Percentiles rank a stretch among this genome's conserved stretches.
These are phyloP conservation scores for Sarocladiaceae sp. DNA, from an alignment of 2,329 filamentous ascomycete genomes.

Conservation along the genomic window DNA sequence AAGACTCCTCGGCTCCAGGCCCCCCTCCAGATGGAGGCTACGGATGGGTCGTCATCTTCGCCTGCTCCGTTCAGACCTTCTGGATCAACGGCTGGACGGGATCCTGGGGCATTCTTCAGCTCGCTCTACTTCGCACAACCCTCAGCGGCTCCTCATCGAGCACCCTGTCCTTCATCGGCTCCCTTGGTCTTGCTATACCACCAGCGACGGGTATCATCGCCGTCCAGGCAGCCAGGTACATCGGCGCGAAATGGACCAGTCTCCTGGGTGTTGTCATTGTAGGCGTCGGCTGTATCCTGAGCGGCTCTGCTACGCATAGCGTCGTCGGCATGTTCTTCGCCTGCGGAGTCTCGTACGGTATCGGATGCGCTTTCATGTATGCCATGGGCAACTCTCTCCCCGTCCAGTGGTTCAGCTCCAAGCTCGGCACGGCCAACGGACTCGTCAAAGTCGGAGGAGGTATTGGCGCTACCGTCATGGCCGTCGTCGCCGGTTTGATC, in stretches of 20 bases:
- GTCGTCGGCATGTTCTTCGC: conserved; percentile 11
- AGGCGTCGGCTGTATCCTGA: conserved; percentile 4
- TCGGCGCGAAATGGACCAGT: conserved; percentile 9
- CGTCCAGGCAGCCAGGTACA: conserved; percentile 1
- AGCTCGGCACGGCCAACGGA: conserved; percentile 13
- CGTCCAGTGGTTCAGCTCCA: conserved; percentile 12
- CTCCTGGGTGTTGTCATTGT: conserved; percentile 6
- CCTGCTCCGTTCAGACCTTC: conserved; percentile 11
- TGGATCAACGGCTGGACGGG: conserved; percentile 11
- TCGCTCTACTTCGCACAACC: conserved; percentile 3
- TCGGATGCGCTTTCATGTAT: conserved; percentile 12
- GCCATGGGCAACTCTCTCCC: conserved; percentile 12
- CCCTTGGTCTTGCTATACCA: conserved; percentile 10
- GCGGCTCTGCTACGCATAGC: conserved; percentile 9
- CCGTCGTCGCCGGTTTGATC: conserved; percentile 10
- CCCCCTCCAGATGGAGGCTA: conserved; percentile 11
- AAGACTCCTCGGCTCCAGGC: no score
- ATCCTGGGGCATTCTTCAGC: conserved; percentile 12
- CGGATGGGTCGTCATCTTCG: conserved; percentile 11
- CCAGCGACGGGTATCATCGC: conserved; percentile 9
- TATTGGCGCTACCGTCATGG: conserved; percentile 13
- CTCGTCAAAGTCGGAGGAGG: conserved; percentile 14
- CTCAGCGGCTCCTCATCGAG: conserved; percentile 6
- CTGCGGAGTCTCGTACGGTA: conserved; percentile 11
- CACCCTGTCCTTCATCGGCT: conserved; percentile 11